Base-by-base conservation (phyloP, 2,329 filamentous ascomycete species). In the Alternaria sp. region DNA sequence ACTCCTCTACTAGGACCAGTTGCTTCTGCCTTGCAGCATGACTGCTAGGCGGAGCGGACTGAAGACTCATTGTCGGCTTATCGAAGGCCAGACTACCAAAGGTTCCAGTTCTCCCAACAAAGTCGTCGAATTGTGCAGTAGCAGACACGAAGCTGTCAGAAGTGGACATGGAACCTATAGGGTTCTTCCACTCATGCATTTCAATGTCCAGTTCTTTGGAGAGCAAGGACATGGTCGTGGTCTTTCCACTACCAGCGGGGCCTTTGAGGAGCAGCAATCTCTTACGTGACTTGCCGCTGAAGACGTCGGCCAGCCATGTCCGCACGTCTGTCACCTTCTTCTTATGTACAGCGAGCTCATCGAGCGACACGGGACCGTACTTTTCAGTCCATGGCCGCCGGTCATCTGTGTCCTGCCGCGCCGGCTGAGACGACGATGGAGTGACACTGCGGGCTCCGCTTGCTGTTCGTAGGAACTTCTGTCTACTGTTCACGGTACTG, bases 291-390 rank as follows among this genome's bases (percentile, higher is more conserved):
- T 74, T 80, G 44, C 92, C 91, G 27, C 80, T 78, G 63, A 93
- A 86, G 18, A 93, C 92, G 73, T 90, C 87, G 44, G 91, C 87
- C 34, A 99, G 81, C 94, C 95, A 98, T 60, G 81, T 85, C 60
- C 89, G 87, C 46, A 98, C 94, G 79, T 98, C 94, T 2, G 87
- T 81, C 6, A 98, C 92, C 78, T 99, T 99, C 71, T 88, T 95
- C 82, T 96, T 97, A 78, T 99, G 94, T 18, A 99, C 94, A 0
- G 91, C 94, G 46, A 99, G 83, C 80, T 98, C 94, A 16, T 93
- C 89, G 12, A 97, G 78, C 68, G 86, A 90, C 3, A 78, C 72
- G 0, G 94, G 94, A 2, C 87, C 89, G 78, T 93, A 98, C 68
- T 89, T 88, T 69, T 97, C 94, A 16, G 91, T 91, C 94, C 94